These are phyloP conservation scores for Leccinum boreale DNA, from an alignment of 768 basidiomycete species.

Conservation along the genomic window DNA sequence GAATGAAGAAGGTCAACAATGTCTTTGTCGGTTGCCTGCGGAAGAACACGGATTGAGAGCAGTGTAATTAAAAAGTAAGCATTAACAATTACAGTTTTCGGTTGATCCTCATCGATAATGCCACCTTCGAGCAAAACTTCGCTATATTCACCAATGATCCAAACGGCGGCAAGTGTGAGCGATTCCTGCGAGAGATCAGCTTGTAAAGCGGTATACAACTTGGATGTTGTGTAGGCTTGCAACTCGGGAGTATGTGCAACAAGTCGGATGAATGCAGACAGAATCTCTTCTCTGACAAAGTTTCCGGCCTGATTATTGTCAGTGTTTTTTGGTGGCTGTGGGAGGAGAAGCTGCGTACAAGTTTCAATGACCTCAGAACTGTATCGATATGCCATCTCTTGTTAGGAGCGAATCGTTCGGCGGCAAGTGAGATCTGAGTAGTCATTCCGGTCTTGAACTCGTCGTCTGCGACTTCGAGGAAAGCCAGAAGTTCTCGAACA, in stretches of 20 bases:
- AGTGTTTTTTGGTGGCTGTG: background rate
- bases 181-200: constrained; percentile 96
- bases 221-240: constrained; percentile 92
- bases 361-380: constrained; percentile 83
- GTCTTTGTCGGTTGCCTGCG: constrained; percentile 74
- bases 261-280: constrained; percentile 92
- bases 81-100: constrained; percentile 51
- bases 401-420: constrained; percentile 95
- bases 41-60: background rate
- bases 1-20: constrained; percentile 83
- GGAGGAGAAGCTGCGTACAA: constrained; percentile 52
- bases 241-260: constrained; percentile 97
- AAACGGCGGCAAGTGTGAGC: constrained; percentile 86
- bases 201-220: constrained; percentile 82
- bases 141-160: constrained; percentile 96
- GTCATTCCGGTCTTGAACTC: constrained; percentile 99
- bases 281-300: constrained; percentile 93
- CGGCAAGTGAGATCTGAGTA: constrained; percentile 93
- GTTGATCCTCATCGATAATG: constrained; percentile 71
- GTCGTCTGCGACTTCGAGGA: constrained; percentile 97
- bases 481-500: constrained; percentile 88
- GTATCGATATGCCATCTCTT: constrained; percentile 99
- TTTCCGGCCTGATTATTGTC: constrained; percentile 76
- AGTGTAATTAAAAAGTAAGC: background rate
- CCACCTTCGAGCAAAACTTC: constrained; percentile 88